phyloP scores from a whole-genome alignment of 768 basidiomycete genomes.

The Mycena crocata region DNA sequence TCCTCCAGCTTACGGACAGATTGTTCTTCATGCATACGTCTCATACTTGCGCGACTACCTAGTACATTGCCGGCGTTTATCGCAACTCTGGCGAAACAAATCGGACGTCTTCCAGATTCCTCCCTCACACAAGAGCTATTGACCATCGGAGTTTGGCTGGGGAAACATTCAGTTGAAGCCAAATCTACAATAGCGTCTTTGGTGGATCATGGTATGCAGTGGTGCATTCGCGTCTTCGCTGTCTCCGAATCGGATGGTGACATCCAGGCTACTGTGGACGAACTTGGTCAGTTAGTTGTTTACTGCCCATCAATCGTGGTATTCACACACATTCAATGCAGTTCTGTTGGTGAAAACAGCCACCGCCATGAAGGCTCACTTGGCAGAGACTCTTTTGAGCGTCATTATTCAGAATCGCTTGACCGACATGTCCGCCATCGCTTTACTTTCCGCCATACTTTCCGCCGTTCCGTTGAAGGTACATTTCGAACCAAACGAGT shows the following conservation, averaged over 20 bases:
- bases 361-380: conserved; percentile 59
- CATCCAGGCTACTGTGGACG: conserved; percentile 40
- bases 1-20: conserved; percentile 31
- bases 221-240: conserved; percentile 62
- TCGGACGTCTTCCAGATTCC: conserved; percentile 41
- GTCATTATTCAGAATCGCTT: conserved; percentile 74
- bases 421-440: conserved; percentile 50
- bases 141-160: conserved; percentile 45
- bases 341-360: conserved; percentile 45
- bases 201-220: conserved; percentile 62
- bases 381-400: conserved; percentile 79
- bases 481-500: conserved; percentile 25
- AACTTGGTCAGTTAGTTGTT: conserved; percentile 26
- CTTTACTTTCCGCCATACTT: conserved; percentile 57
- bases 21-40: conserved; percentile 43
- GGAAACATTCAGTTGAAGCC: conserved; percentile 33
- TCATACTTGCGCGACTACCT: conserved; percentile 42
- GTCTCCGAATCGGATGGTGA: conserved; percentile 41
- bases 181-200: conserved; percentile 44
- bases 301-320: background rate
- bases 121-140: conserved; percentile 45
- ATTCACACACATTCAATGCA: conserved; percentile 33
- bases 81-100: conserved; percentile 38
- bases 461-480: conserved; percentile 72
- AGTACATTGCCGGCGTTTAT: conserved; percentile 35